Base-by-base conservation (phyloP, 805 yeast species). In the Blastobotrys terrestris region DNA sequence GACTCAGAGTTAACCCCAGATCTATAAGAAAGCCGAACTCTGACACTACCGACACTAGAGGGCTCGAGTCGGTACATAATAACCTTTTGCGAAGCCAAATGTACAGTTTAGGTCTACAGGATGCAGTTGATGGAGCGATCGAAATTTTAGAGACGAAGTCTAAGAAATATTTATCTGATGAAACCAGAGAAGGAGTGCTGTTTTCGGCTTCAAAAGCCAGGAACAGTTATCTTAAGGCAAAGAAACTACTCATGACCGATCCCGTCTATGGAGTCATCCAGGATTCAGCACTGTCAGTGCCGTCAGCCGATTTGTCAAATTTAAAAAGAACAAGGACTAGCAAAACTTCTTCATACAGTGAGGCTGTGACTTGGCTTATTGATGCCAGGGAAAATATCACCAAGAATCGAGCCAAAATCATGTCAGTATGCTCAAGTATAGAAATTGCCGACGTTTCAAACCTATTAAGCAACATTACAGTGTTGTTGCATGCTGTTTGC, bases 281-380 rank as follows among this genome's bases (percentile, higher is more conserved):
- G 48, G 83, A 79, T 39, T 76, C 83, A 0, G 79, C 77, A 0
- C 62, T 77, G 51, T 72, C 78, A 0, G 62, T 75, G 7, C 80
- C 82, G 0, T 68, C 76, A 1, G 61, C 60, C 43, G 31, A n/a
- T 20, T 58, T 58, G 41, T 51, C 62, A 44, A 40, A 11, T 31
- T 14, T 39, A 11, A 31, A 51, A 31, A 53, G 18, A 18, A n/a
- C 40, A 2, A 45, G 16, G 40, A 40, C 39, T 3, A 11, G 49
- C 39, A 39, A 22, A 19, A 42, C 18, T 6, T 39, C 49, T 19
- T 18, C 47, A n/a, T 15, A 43, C 3, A 46, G 35, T 51, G 42
- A 51, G 46, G 49, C 50, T 3, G 53, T 49, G 26, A 45, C 16
- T 14, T 41, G n/a, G 21, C 46, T 49, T 15, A 13, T 15, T 2